Evolutionary conservation across 169 alveolate species (phyloP).

Genomic region (Eimeria acervulina): DNA sequence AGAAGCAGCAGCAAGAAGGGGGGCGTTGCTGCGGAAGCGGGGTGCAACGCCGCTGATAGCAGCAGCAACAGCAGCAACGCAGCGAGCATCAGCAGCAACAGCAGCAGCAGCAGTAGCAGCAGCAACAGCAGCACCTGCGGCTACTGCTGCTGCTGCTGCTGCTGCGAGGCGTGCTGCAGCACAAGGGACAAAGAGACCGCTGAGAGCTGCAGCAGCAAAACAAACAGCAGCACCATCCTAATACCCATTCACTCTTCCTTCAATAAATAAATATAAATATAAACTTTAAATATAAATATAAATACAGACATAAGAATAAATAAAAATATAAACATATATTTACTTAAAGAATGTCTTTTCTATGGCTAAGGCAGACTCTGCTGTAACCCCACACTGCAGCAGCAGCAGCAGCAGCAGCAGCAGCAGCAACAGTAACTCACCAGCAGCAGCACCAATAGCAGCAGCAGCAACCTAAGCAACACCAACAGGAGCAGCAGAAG

Average conservation of each 20-base stretch:
- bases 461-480: too few species aligned
- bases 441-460: neutral
- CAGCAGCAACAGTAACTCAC: neutral
- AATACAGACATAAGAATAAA: too few species aligned
- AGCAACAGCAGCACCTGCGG: neutral
- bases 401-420: neutral
- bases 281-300: too few species aligned
- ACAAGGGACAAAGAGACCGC: neutral
- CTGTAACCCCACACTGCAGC: neutral
- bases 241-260: too few species aligned
- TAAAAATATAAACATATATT: too few species aligned
- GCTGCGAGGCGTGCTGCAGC: neutral
- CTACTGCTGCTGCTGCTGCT: constrained; percentile 26
- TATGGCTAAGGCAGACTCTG: neutral
- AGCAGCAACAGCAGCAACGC: neutral
- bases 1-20: constrained; percentile 17
- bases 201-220: neutral
- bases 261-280: too few species aligned
- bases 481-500: too few species aligned
- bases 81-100: neutral
- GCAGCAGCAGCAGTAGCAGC: neutral
- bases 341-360: too few species aligned
- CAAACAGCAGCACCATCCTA: neutral
- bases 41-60: too few species aligned
- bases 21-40: neutral